phyloP scores from a whole-genome alignment of 495 filamentous ascomycete genomes.

The Acidomyces sp. region DNA sequence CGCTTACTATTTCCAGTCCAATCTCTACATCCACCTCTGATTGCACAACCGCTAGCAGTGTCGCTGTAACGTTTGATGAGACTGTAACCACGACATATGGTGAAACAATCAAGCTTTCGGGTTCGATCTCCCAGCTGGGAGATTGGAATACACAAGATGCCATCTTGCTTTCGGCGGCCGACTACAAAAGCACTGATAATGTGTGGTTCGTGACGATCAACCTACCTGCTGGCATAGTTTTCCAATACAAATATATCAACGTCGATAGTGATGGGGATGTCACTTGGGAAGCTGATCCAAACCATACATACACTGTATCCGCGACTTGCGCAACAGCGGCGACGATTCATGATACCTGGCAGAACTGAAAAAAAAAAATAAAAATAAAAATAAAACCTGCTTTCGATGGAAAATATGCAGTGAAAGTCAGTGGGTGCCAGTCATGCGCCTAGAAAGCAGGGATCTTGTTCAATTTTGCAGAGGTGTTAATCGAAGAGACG shows the following conservation, averaged over 20 bases:
- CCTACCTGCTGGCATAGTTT: constrained; percentile 37
- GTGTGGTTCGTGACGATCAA: constrained; percentile 43
- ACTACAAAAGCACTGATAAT: constrained; percentile 43
- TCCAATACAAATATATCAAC: constrained; percentile 60
- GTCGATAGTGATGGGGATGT: constrained; percentile 40
- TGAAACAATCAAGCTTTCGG: constrained; percentile 47
- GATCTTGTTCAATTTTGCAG: too few species aligned
- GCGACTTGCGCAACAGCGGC: constrained; percentile 1
- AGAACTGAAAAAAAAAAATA: too few species aligned
- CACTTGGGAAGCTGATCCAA: constrained; percentile 52
- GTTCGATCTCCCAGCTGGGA: constrained; percentile 42
- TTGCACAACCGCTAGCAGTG: background rate
- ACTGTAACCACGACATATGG: constrained; percentile 42
- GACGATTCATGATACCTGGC: constrained; percentile 11
- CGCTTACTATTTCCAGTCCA: background rate
- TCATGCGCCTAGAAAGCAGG: too few species aligned
- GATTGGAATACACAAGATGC: constrained; percentile 41
- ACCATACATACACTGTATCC: constrained; percentile 47
- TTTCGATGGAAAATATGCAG: too few species aligned
- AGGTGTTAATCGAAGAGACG: too few species aligned
- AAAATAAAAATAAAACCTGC: too few species aligned
- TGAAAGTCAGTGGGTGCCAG: too few species aligned
- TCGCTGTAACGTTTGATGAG: constrained; percentile 36
- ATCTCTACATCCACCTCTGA: background rate
- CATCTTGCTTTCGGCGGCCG: constrained; percentile 37